Conservation (phyloP, 116 monocot species). For the Cymodocea nodosa region DNA sequence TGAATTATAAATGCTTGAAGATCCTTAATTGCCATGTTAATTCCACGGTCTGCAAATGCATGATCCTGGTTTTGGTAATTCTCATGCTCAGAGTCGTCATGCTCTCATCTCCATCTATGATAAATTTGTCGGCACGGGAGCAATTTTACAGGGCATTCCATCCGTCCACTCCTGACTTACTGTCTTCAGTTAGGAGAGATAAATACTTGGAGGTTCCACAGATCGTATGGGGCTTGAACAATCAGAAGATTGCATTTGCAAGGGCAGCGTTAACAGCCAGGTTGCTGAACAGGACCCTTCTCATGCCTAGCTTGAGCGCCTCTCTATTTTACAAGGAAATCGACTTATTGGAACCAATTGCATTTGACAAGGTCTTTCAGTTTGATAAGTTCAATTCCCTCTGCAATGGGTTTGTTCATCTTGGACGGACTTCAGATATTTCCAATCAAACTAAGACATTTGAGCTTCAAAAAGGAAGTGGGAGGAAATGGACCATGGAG, state of each 20-base stretch:
- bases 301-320: constrained; percentile 81
- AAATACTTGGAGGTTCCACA: constrained; percentile 89
- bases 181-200: constrained; percentile 22
- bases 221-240: constrained; percentile 93
- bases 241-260: constrained; percentile 93
- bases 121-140: constrained; percentile 18
- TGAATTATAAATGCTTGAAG: constrained; percentile 3
- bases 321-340: constrained; percentile 85
- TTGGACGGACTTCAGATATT: constrained; percentile 51
- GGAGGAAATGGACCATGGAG: constrained; percentile 77
- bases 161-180: constrained; percentile 7
- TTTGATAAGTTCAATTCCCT: constrained; percentile 63
- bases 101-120: constrained; percentile 18
- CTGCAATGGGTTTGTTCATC: constrained; percentile 47
- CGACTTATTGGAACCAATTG: constrained; percentile 51
- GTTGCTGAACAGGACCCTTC: constrained; percentile 69
- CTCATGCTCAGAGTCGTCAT: constrained; percentile 25
- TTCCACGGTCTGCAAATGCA: constrained; percentile 19
- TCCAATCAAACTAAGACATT: constrained; percentile 33
- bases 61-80: constrained; percentile 22
- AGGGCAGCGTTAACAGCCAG: constrained; percentile 75
- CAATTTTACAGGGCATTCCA: constrained; percentile 3
- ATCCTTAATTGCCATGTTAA: constrained; percentile 10
- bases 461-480: constrained; percentile 76
- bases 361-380: constrained; percentile 63